These are phyloP conservation scores for Barnettozyma pratensis DNA, from an alignment of 805 yeast genomes.

Conservation along the genomic window DNA sequence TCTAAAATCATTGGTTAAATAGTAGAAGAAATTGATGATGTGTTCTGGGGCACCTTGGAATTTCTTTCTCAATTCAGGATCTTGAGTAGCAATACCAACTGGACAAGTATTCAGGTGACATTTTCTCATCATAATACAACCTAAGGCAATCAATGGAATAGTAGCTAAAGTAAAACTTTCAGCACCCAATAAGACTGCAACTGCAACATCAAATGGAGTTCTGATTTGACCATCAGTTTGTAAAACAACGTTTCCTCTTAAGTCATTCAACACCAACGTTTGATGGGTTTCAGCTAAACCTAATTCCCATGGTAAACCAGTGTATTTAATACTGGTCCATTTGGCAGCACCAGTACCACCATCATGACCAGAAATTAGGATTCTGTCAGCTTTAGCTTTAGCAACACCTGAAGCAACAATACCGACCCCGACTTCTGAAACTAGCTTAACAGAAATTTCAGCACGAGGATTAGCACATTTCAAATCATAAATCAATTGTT, in stretches of 20 bases:
- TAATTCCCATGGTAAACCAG: slow-evolving; percentile 98
- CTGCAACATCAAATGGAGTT: slow-evolving; percentile 95
- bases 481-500: slow-evolving; percentile 92
- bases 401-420: slow-evolving; percentile 99
- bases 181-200: slow-evolving; percentile 95
- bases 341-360: slow-evolving; percentile 99
- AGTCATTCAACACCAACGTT: slow-evolving; percentile 90
- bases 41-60: slow-evolving; percentile 97
- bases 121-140: slow-evolving; percentile 94
- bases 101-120: slow-evolving; percentile 95
- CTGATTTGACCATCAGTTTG: slow-evolving; percentile 99
- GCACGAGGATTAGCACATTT: slow-evolving; percentile 97
- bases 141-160: slow-evolving; percentile 94
- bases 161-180: slow-evolving; percentile 99
- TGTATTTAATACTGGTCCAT: slow-evolving; percentile 94
- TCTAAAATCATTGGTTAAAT: slow-evolving; percentile 88
- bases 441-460: slow-evolving; percentile 92
- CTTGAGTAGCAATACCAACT: slow-evolving; percentile 98
- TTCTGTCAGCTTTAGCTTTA: slow-evolving; percentile 96
- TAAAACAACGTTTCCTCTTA: slow-evolving; percentile 90
- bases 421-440: slow-evolving; percentile 98
- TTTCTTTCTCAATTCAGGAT: slow-evolving; percentile 86
- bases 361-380: slow-evolving; percentile 94
- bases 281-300: slow-evolving; percentile 98
- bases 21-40: slow-evolving; percentile 95